phyloP scores from a whole-genome alignment of 2,329 filamentous ascomycete genomes.

The Zasmidium citrigriseum region DNA sequence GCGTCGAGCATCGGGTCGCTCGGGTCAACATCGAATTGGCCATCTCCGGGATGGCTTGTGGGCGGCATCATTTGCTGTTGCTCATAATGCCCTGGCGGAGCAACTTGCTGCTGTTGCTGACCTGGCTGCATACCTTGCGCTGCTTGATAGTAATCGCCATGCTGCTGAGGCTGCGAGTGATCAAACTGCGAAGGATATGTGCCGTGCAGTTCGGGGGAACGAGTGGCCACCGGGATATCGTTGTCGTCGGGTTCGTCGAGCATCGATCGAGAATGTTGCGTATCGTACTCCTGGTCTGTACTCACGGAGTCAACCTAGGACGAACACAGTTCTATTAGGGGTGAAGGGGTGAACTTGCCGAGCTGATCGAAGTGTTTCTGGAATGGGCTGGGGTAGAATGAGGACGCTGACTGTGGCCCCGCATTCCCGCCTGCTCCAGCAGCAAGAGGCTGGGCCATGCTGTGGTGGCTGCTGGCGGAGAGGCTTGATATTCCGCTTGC shows the following conservation, averaged over 20 bases:
- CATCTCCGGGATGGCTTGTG: constrained; percentile 22
- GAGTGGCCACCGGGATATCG: constrained; percentile 16
- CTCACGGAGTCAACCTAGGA: constrained; percentile 67
- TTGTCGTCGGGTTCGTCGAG: constrained; percentile 62
- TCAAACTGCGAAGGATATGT: constrained; percentile 30
- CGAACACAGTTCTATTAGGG: constrained; percentile 62
- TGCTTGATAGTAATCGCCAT: constrained; percentile 31
- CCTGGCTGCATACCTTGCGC: constrained; percentile 11
- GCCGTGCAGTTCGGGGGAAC: constrained; percentile 28
- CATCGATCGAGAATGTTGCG: constrained; percentile 62
- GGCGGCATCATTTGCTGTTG: constrained; percentile 23
- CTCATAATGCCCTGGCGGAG: constrained; percentile 17
- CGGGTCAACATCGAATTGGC: constrained; percentile 57
- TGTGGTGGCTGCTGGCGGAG: constrained; percentile 23
- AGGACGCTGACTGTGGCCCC: constrained; percentile 40
- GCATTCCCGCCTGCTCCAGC: constrained; percentile 37
- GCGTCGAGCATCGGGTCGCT: constrained; percentile 89
- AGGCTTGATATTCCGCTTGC: constrained; percentile 36
- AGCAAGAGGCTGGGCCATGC: constrained; percentile 27
- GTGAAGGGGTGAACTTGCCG: constrained; percentile 70
- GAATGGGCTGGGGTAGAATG: constrained; percentile 83
- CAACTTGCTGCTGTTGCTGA: constrained; percentile 15
- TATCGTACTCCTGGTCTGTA: constrained; percentile 95
- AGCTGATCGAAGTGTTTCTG: constrained; percentile 94
- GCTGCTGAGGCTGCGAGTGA: constrained; percentile 20